Base-by-base conservation (phyloP, 2,329 filamentous ascomycete genomes). In the Microdochium paspali region DNA sequence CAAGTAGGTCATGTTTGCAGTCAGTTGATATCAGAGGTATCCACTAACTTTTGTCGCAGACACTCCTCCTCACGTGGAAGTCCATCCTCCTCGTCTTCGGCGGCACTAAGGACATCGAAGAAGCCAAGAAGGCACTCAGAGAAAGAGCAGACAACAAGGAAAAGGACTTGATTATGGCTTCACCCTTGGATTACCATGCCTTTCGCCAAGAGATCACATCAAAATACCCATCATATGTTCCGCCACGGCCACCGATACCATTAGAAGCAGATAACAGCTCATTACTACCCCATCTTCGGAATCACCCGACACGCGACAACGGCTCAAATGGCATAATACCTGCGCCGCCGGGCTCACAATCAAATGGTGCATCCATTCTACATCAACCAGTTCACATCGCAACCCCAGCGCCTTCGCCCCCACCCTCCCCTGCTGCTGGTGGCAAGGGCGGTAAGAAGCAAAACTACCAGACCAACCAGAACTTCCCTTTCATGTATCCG, bases 391-490 rank as follows among this genome's bases (percentile, higher is more conserved):
- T 98, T 5, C 93, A 98, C 64, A 98, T 98, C 56, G 93, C 93
- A n/a, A 98, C 93, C 1, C 93, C 93, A 1, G 91, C 90, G 0
- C 93, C 93, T 1, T 98, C 93, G 0, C 93, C 93, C 23, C 93
- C 93, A 0, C 93, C 93, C 1, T 96, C 91, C 1, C 93, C 93
- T 1, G 77, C 73, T 10, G 84, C 85, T 28, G 90, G 90, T 24
- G 90, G 90, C 0, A 98, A 97, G 64, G 88, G 87, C 46, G 90
- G 86, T 1, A 98, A 98, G 73, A 98, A 98, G 62, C 93, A 98
- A 60, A 98, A 97, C 56, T 98, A 98, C 59, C 93, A 98, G 64
- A 98, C 93, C 0, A 98, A 98, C 60, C 93, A 98, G 58, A 93
- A 96, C 61, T 97, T 98, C 54, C 93, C 93, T 0, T 97, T 98